phyloP scores from a whole-genome alignment of 345 rosid species.

The Capsella bursapastoris region DNA sequence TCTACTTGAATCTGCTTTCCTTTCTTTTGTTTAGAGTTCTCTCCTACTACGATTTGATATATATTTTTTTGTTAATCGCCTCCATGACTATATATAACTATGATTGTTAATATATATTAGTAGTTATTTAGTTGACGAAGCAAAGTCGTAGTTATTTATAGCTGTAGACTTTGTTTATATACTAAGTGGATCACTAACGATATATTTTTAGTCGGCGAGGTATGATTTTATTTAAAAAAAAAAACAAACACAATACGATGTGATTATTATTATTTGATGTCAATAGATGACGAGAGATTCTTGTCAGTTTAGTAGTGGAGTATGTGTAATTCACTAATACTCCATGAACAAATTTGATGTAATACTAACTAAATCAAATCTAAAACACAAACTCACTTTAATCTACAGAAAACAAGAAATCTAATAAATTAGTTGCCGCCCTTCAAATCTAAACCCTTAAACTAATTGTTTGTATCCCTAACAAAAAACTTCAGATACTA shows the following conservation, averaged over 20 bases:
- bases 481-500: background rate
- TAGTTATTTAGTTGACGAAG: slow-evolving; percentile 3
- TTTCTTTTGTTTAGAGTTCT: background rate
- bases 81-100: slow-evolving; percentile 26
- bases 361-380: background rate
- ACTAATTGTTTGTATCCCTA: background rate
- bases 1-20: too few relatives aligned
- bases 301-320: slow-evolving; percentile 14
- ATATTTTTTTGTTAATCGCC: slow-evolving; percentile 34
- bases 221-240: background rate
- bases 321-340: background rate
- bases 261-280: too few relatives aligned
- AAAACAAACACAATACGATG: background rate
- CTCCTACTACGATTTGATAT: too few relatives aligned
- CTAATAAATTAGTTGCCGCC: slow-evolving; percentile 22
- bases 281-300: too few relatives aligned
- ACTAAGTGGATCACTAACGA: slow-evolving; percentile 11
- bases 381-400: background rate
- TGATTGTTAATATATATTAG: background rate
- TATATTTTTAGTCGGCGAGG: slow-evolving; percentile 2
- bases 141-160: slow-evolving; percentile 19
- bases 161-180: slow-evolving; percentile 12
- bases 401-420: background rate
- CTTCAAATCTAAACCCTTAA: background rate
- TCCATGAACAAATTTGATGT: background rate